phyloP scores from a whole-genome alignment of 164 flowering plant species.

The Litsea cubeba region DNA sequence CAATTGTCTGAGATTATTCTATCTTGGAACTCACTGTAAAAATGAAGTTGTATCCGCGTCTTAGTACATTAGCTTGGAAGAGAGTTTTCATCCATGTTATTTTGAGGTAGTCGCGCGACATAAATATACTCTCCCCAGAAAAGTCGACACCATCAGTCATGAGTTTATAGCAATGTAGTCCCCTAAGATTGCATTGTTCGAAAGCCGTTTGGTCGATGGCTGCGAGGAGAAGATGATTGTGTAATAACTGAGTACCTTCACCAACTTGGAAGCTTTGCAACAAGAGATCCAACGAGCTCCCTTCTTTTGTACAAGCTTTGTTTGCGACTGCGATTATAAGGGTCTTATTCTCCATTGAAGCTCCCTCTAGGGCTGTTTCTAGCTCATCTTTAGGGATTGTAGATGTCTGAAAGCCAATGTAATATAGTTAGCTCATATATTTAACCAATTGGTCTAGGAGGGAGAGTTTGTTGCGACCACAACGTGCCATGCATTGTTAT shows the following conservation, averaged over 20 bases:
- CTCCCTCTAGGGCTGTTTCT: slow-evolving; percentile 29
- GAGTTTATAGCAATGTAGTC: slow-evolving; percentile 51
- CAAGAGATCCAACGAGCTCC: slow-evolving; percentile 59
- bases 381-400: slow-evolving; percentile 28
- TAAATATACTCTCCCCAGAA: slow-evolving; percentile 56
- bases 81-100: slow-evolving; percentile 86
- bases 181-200: slow-evolving; percentile 47
- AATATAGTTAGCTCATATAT: not conserved
- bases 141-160: slow-evolving; percentile 53
- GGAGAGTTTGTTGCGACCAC: too few relatives aligned
- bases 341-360: slow-evolving; percentile 46
- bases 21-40: slow-evolving; percentile 51
- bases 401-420: slow-evolving; percentile 1
- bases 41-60: slow-evolving; percentile 60
- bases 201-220: slow-evolving; percentile 54
- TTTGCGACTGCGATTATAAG: slow-evolving; percentile 59
- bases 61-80: slow-evolving; percentile 51
- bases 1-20: too few relatives aligned
- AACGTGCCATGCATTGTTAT: too few relatives aligned
- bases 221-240: slow-evolving; percentile 50
- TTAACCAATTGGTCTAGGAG: too few relatives aligned
- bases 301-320: slow-evolving; percentile 52
- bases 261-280: slow-evolving; percentile 68
- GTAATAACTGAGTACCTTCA: slow-evolving; percentile 41
- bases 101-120: slow-evolving; percentile 58